Percentiles rank a stretch among this genome's conserved stretches.
Conservation (phyloP, 352 stramenopile genomes). For the Elongisporangium senticosum region DNA sequence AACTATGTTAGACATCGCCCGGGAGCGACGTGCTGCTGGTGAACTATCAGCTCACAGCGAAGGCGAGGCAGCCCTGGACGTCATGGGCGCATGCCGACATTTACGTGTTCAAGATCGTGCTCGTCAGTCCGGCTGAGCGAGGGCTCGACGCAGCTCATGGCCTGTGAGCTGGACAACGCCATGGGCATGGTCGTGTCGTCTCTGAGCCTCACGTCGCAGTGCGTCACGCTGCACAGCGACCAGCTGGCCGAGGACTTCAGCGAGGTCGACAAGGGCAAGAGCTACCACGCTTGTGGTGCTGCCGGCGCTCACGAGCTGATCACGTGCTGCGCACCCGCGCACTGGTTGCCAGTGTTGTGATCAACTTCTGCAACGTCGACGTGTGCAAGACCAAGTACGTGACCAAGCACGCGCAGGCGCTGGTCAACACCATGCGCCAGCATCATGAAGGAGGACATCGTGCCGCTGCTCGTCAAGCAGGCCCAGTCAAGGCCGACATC, state of each 20-base stretch:
- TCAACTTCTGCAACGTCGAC: conserved; percentile 85
- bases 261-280: conserved; percentile 78
- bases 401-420: conserved; percentile 46
- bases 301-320: conserved; percentile 65
- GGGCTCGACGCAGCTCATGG: conserved; percentile 74
- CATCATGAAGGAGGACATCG: conserved; percentile 85
- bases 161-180: conserved; percentile 71
- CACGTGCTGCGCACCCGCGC: conserved; percentile 66
- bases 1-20: too few relatives aligned
- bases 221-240: conserved; percentile 76
- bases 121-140: too few relatives aligned
- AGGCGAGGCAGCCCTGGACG: too few relatives aligned
- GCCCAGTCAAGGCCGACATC: conserved; percentile 76
- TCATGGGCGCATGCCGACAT: too few relatives aligned
- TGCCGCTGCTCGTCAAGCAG: conserved; percentile 77
- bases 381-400: conserved; percentile 82
- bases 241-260: conserved; percentile 82
- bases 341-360: conserved; percentile 67
- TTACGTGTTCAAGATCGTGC: too few relatives aligned
- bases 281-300: conserved; percentile 69
- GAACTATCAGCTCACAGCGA: too few relatives aligned
- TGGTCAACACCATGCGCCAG: conserved; percentile 80
- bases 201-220: conserved; percentile 71
- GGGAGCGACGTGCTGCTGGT: too few relatives aligned
- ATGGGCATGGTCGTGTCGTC: conserved; percentile 61